phyloP scores from a whole-genome alignment of 768 basidiomycete species.

The Cantharellus anzutake region DNA sequence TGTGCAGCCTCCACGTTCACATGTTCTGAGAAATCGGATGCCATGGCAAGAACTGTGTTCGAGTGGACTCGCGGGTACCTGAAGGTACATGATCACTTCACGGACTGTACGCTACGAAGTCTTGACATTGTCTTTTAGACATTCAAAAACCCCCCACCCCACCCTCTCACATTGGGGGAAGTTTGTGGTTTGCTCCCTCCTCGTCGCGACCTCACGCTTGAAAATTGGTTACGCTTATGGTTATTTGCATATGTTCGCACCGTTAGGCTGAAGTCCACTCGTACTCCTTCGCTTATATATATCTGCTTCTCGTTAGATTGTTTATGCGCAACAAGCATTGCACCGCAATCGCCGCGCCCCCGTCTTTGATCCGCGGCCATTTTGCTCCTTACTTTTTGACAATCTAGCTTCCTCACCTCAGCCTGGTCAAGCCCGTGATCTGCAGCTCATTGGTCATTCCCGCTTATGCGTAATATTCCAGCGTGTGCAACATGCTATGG shows the following conservation, averaged over 20 bases:
- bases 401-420: background rate
- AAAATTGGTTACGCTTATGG: background rate
- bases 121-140: background rate
- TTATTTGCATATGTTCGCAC: background rate
- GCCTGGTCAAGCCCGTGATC: background rate
- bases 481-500: background rate
- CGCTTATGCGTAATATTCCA: background rate
- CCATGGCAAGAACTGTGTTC: background rate
- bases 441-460: background rate
- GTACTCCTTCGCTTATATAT: background rate
- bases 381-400: background rate
- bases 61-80: conserved; percentile 1
- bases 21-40: background rate
- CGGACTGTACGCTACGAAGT: background rate
- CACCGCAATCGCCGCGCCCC: background rate
- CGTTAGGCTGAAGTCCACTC: background rate
- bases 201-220: background rate
- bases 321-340: background rate
- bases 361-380: background rate
- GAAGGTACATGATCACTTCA: background rate
- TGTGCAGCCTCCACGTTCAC: background rate
- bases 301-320: background rate
- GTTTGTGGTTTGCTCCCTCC: background rate
- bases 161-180: background rate
- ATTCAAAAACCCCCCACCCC: background rate